These are phyloP conservation scores for Hyparrhenia diplandra DNA, from an alignment of 176 grass and related monocot genomes.

Conservation along the genomic window DNA sequence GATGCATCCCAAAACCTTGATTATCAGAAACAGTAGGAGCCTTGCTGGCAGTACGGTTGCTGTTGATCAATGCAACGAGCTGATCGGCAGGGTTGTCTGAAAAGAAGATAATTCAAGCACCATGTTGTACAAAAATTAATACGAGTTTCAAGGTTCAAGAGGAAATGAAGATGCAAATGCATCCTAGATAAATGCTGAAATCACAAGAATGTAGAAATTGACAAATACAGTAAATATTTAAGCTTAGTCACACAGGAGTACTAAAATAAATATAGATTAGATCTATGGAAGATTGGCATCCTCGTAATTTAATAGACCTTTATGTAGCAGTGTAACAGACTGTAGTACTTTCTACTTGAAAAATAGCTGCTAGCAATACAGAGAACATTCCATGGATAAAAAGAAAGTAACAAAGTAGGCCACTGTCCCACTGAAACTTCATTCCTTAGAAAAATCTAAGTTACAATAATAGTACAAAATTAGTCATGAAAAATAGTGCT, in stretches of 20 bases:
- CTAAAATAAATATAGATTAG: background rate
- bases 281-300: background rate
- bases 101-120: slow-evolving; percentile 20
- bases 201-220: background rate
- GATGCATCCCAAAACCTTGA: slow-evolving; percentile 80
- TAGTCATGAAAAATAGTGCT: background rate
- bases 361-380: background rate
- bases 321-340: background rate
- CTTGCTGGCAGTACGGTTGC: slow-evolving; percentile 78
- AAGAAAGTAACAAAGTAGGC: background rate
- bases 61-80: slow-evolving; percentile 67
- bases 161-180: background rate
- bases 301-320: background rate
- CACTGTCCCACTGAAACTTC: background rate
- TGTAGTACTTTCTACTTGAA: background rate
- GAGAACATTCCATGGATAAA: background rate
- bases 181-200: background rate
- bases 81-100: slow-evolving; percentile 81
- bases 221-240: background rate
- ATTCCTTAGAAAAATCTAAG: background rate
- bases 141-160: slow-evolving; percentile 5
- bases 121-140: background rate
- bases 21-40: slow-evolving; percentile 55
- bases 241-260: background rate
- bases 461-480: background rate